Conservation (phyloP, 2,329 filamentous ascomycete species). For the Ascochyta lentis region DNA sequence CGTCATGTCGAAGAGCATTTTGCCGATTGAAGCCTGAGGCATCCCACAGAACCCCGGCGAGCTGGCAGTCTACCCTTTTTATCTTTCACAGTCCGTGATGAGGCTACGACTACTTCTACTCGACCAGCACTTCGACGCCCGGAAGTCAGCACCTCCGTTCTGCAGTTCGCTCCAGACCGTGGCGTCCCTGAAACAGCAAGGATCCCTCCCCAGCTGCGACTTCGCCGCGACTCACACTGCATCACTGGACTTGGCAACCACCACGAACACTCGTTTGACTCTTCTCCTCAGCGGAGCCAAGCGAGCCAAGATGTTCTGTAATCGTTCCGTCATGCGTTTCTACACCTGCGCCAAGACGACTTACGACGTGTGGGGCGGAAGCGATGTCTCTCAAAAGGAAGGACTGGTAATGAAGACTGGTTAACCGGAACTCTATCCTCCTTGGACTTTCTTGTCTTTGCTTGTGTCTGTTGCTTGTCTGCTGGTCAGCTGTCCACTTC, state of each 20-base stretch:
- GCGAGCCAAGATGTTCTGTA: constrained; percentile 20
- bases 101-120: not conserved
- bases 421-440: constrained; percentile 11
- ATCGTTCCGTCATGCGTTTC: constrained; percentile 28
- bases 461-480: constrained; percentile 18
- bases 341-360: not conserved
- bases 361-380: constrained; percentile 6
- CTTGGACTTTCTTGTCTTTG: constrained; percentile 13
- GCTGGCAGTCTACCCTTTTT: not conserved
- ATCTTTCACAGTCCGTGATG: not conserved
- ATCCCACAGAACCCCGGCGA: not conserved
- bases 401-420: not conserved
- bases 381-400: constrained; percentile 16
- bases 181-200: constrained; percentile 12
- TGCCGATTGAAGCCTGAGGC: constrained; percentile 12
- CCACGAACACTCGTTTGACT: not conserved
- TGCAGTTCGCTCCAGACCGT: constrained; percentile 1
- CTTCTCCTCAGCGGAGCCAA: constrained; percentile 4
- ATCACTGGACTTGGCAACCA: not conserved
- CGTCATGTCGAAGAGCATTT: constrained; percentile 71
- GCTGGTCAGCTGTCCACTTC: constrained; percentile 11
- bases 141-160: not conserved
- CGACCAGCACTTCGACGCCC: not conserved
- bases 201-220: constrained; percentile 12
- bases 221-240: constrained; percentile 12